Evolutionary conservation across 306 rosid species (phyloP).

Genomic region (Arachis stenosperma): DNA sequence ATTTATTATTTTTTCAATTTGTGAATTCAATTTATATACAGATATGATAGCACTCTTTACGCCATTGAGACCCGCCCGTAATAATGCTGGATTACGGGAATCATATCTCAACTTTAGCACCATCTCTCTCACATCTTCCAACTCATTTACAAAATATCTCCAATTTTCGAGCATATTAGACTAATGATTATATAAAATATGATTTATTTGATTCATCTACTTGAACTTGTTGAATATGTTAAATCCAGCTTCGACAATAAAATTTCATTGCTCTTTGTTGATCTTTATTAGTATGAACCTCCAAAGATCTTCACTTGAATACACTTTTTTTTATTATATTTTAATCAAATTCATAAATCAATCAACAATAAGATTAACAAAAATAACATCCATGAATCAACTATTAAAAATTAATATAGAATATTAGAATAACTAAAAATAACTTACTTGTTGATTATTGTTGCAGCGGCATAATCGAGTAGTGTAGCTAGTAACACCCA

Average conservation of each 20-base stretch:
- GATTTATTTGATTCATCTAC: slow-evolving; percentile 72
- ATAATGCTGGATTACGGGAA: slow-evolving; percentile 90
- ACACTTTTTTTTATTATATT: background rate
- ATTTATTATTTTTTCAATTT: too few relatives aligned
- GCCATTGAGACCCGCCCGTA: slow-evolving; percentile 68
- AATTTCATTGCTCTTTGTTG: slow-evolving; percentile 62
- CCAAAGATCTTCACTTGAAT: slow-evolving; percentile 54
- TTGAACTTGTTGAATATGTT: slow-evolving; percentile 54
- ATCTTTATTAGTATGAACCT: slow-evolving; percentile 72
- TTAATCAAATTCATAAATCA: too few relatives aligned
- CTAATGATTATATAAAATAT: slow-evolving; percentile 81
- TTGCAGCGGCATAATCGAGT: too few relatives aligned
- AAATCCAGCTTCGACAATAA: slow-evolving; percentile 56
- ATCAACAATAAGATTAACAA: too few relatives aligned
- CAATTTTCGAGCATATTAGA: slow-evolving; percentile 59
- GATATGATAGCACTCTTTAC: slow-evolving; percentile 72
- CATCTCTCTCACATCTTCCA: slow-evolving; percentile 63
- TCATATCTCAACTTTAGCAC: slow-evolving; percentile 76
- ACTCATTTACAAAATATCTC: slow-evolving; percentile 52
- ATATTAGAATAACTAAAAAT: too few relatives aligned
- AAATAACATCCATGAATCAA: too few relatives aligned
- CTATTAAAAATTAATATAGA: too few relatives aligned
- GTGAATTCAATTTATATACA: slow-evolving; percentile 20
- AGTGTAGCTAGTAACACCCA: too few relatives aligned
- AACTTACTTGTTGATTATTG: too few relatives aligned